Conservation (phyloP, 768 basidiomycete genomes). For the Sporobolomyces roseus region DNA sequence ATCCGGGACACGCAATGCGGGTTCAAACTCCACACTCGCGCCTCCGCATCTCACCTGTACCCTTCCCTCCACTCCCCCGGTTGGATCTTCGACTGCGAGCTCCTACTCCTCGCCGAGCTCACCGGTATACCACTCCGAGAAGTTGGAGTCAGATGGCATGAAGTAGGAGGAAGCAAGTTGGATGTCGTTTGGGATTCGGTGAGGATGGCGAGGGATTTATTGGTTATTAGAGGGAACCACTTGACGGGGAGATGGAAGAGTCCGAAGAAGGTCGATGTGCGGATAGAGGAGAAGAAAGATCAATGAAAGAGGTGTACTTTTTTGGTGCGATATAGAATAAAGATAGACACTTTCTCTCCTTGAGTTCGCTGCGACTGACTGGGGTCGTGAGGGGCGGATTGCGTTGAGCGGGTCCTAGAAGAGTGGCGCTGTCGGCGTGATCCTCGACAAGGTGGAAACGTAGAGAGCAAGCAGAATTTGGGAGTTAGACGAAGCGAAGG, state of each 20-base stretch:
- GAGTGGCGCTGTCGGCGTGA: too few relatives aligned
- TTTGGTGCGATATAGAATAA: too few relatives aligned
- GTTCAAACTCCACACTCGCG: slow-evolving; percentile 88
- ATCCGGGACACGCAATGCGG: slow-evolving; percentile 95
- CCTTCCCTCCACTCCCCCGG: slow-evolving; percentile 71
- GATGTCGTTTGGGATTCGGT: slow-evolving; percentile 74
- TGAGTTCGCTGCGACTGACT: too few relatives aligned
- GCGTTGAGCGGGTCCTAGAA: too few relatives aligned
- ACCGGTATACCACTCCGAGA: slow-evolving; percentile 73
- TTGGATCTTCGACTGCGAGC: slow-evolving; percentile 97
- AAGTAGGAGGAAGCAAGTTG: slow-evolving; percentile 90
- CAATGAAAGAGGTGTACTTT: neutral
- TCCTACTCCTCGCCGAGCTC: slow-evolving; percentile 66
- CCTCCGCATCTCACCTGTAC: slow-evolving; percentile 75
- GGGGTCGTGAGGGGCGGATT: too few relatives aligned
- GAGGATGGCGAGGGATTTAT: slow-evolving; percentile 81
- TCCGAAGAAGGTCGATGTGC: slow-evolving; percentile 13
- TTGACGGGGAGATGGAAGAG: slow-evolving; percentile 64
- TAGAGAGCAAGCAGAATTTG: too few relatives aligned
- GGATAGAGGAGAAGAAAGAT: slow-evolving; percentile 2
- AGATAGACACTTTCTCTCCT: too few relatives aligned
- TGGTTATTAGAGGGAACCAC: slow-evolving; percentile 78
- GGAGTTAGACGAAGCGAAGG: too few relatives aligned
- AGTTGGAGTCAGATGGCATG: slow-evolving; percentile 87
- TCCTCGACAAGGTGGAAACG: too few relatives aligned